phyloP scores from a whole-genome alignment of 768 basidiomycete genomes.

The Suillus decipiens region DNA sequence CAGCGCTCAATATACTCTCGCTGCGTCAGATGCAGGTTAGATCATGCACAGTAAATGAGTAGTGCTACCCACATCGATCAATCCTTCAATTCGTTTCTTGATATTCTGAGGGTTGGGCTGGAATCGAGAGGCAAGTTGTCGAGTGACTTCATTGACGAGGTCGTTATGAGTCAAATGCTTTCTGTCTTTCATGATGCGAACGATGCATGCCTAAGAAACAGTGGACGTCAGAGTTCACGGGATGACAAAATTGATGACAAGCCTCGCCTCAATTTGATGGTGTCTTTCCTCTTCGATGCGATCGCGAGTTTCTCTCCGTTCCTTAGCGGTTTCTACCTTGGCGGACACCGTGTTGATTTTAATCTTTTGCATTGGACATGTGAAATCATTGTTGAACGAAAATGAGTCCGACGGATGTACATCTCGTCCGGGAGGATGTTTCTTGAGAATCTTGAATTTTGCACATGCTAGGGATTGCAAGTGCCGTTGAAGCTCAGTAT shows the following conservation, averaged over 20 bases:
- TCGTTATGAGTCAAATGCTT: constrained; percentile 89
- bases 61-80: constrained; percentile 77
- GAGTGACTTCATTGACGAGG: constrained; percentile 87
- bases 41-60: not conserved
- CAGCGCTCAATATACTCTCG: constrained; percentile 93
- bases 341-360: constrained; percentile 91
- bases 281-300: constrained; percentile 90
- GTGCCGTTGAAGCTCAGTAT: constrained; percentile 83
- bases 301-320: constrained; percentile 87
- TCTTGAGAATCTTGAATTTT: constrained; percentile 90
- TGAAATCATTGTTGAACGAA: constrained; percentile 85
- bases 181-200: constrained; percentile 96
- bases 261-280: constrained; percentile 82
- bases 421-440: constrained; percentile 87
- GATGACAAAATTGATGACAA: not conserved
- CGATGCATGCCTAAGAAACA: constrained; percentile 83
- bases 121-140: constrained; percentile 83
- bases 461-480: constrained; percentile 95
- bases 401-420: constrained; percentile 77
- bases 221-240: constrained; percentile 10
- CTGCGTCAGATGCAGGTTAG: constrained; percentile 39
- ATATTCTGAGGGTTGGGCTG: constrained; percentile 82
- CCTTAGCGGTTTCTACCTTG: constrained; percentile 83
- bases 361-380: constrained; percentile 81
- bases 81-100: constrained; percentile 89